Evolutionary conservation across 371 early-diverging fungal genomes (phyloP).

Genomic region (Lichtheimia ornata): DNA sequence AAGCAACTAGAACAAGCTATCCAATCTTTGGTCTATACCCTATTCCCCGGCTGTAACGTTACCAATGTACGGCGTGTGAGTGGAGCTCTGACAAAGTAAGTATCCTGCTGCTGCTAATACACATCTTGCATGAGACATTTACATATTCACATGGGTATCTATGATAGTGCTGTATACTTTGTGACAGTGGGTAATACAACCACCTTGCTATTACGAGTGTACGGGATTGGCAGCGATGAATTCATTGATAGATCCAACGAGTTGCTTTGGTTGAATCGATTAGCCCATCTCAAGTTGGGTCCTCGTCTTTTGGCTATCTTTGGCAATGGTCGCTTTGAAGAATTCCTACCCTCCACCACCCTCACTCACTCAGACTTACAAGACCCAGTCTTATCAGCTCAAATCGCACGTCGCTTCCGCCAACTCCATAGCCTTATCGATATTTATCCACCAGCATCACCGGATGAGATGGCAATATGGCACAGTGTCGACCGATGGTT

Average conservation of each 20-base stretch:
- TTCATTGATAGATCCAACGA: conserved; percentile 78
- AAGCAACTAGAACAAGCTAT: conserved; percentile 27
- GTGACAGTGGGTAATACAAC: conserved; percentile 50
- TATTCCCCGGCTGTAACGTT: conserved; percentile 39
- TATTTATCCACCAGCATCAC: conserved; percentile 54
- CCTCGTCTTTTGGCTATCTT: conserved; percentile 84
- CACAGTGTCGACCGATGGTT: conserved; percentile 69
- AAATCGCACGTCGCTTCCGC: conserved; percentile 75
- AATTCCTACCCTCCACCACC: conserved; percentile 79
- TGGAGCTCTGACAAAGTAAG: conserved; percentile 86
- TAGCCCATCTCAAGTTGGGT: conserved; percentile 74
- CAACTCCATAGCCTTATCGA: conserved; percentile 75
- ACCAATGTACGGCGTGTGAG: conserved; percentile 58
- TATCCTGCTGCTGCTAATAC: neutral
- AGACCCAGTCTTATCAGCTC: conserved; percentile 59
- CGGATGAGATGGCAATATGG: conserved; percentile 49
- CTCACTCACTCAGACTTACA: conserved; percentile 71
- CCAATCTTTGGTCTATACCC: conserved; percentile 15
- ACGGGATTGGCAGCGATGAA: conserved; percentile 79
- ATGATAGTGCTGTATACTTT: conserved; percentile 64
- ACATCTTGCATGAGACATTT: neutral
- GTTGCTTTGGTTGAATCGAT: conserved; percentile 72
- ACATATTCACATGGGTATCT: no score
- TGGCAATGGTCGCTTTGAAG: conserved; percentile 87
- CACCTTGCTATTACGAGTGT: conserved; percentile 72